Evolutionary conservation across 139 green algal genomes (phyloP).

Genomic region (Chlamydomonas schloesseri): DNA sequence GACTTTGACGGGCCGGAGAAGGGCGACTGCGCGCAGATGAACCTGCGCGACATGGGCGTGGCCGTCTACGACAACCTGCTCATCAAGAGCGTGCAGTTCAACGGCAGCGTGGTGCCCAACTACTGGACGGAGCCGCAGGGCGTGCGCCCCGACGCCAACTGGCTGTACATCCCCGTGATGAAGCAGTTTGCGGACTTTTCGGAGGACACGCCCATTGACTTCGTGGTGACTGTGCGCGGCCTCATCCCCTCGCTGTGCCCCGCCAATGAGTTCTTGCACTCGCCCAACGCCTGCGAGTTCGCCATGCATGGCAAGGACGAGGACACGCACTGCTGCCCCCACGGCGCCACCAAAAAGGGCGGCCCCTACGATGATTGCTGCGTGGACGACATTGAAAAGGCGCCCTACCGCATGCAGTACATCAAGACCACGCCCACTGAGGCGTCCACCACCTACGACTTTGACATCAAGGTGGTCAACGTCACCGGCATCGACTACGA

Average conservation of each 20-base stretch:
- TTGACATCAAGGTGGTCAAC: constrained; percentile 37
- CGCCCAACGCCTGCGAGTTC: constrained; percentile 55
- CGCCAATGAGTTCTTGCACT: constrained; percentile 46
- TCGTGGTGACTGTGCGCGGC: constrained; percentile 52
- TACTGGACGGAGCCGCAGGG: constrained; percentile 18
- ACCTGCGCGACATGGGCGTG: constrained; percentile 47
- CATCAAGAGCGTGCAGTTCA: constrained; percentile 58
- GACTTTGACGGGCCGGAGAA: constrained; percentile 43
- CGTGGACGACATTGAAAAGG: constrained; percentile 49
- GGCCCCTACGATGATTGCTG: constrained; percentile 50
- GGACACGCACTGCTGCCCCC: constrained; percentile 57
- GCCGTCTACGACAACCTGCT: constrained; percentile 52
- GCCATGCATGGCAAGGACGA: constrained; percentile 52
- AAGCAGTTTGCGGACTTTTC: constrained; percentile 29
- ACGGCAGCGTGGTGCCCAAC: constrained; percentile 25
- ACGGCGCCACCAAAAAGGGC: constrained; percentile 37
- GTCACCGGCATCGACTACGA: constrained; percentile 33
- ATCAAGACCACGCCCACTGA: not conserved
- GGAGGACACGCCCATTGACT: constrained; percentile 11
- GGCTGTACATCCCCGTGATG: constrained; percentile 45
- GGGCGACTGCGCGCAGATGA: constrained; percentile 55
- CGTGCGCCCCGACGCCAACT: constrained; percentile 22
- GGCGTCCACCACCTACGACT: constrained; percentile 13
- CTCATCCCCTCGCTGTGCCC: constrained; percentile 43
- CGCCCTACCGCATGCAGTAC: constrained; percentile 54